These are phyloP conservation scores for Fusarium sp. DNA, from an alignment of 2,329 filamentous ascomycete genomes.

Conservation along the genomic window DNA sequence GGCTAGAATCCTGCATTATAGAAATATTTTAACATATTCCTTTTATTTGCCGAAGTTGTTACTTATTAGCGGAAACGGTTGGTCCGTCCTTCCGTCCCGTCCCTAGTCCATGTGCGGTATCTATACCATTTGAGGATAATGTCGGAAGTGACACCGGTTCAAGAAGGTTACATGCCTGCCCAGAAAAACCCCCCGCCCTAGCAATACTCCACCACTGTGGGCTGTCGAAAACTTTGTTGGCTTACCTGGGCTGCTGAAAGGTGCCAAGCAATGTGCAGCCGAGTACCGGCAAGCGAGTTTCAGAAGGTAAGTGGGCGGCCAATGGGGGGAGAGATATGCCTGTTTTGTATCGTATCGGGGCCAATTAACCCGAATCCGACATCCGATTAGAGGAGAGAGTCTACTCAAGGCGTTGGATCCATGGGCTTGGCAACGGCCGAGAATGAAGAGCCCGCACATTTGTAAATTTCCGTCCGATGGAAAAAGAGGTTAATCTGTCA, in stretches of 20 bases:
- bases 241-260: fast-evolving
- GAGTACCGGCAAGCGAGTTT: neutral
- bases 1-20: no score
- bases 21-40: no score
- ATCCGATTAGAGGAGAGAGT: neutral
- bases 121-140: neutral
- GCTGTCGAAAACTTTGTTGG: no score
- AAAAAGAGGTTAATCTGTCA: neutral
- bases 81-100: neutral
- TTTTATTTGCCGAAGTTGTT: neutral
- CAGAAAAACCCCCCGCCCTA: neutral
- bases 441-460: neutral
- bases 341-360: neutral
- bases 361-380: neutral
- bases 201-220: neutral
- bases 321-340: neutral
- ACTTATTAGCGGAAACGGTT: neutral
- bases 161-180: neutral
- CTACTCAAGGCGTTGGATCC: neutral
- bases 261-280: neutral
- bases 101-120: neutral
- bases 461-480: no score
- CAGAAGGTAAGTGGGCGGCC: neutral
- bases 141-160: neutral
- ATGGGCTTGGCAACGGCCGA: neutral